Evolutionary conservation across 768 basidiomycete genomes (phyloP), one percentile per base, ranked within the genome.

Genomic region (Boletus huronensis): DNA sequence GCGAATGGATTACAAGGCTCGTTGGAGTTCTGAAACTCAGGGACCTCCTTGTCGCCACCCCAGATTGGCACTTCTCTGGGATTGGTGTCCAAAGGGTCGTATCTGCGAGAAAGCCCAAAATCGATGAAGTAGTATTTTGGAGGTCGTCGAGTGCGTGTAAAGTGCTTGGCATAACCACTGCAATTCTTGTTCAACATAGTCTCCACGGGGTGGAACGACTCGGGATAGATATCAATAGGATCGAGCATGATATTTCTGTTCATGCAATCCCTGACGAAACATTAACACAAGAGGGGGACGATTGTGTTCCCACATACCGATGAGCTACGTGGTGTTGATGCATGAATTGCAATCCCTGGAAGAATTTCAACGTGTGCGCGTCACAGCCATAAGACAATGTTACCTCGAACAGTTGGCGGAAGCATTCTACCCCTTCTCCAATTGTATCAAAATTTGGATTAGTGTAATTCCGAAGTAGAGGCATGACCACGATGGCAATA

Each of bases 11-110:
- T 58, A 10, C 67, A 61, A 0, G 63, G 69, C 1, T 54, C 34
- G 0, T 53, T 31, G 6, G 51, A 60, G 13, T 62, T 61, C 25
- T 69, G 62, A 40, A 71, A 72, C 44, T 79, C 77, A 0, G 79
- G 78, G 0, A 70, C 71, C 0, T 74, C 63, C 48, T 70, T 71
- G 59, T 82, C 79, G 3, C 72, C 77, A 0, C 77, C 79, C 8
- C 58, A 56, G 2, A 75, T 64, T 0, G 72, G 68, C 6, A 55
- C 40, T 29, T 69, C 72, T 0, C 55, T 56, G 0, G 74, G 72
- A 0, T 61, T 44, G 0, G 60, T 52, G 6, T 71, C 60, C 0
- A 63, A 45, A 0, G 72, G 68, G 1, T 54, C 60, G 41, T 70
- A 76, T 2, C 46, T 58, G 0, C 64, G 61, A 16, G 75, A 74